Evolutionary conservation across 2,329 filamentous ascomycete genomes (phyloP).

Genomic region (Hymenoscyphus occultus): DNA sequence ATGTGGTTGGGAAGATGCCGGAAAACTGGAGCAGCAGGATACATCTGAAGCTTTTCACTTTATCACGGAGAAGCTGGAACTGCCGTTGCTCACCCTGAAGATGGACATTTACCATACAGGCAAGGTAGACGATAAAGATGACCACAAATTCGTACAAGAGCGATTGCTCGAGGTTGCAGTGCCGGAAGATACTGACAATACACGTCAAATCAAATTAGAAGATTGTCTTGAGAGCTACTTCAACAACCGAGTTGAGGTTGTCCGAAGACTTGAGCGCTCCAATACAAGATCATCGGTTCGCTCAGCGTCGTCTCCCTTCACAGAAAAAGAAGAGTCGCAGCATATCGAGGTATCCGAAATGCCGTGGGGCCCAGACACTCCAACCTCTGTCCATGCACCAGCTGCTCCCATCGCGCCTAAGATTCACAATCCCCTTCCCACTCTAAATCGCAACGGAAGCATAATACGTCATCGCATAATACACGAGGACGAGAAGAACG

Average conservation of each 20-base stretch:
- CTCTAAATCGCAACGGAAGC: slow-evolving; percentile 43
- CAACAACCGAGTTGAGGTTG: slow-evolving; percentile 81
- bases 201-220: slow-evolving; percentile 73
- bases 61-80: slow-evolving; percentile 82
- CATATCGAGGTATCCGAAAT: slow-evolving; percentile 31
- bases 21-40: slow-evolving; percentile 79
- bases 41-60: slow-evolving; percentile 95
- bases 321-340: slow-evolving; percentile 22
- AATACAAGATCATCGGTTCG: slow-evolving; percentile 47
- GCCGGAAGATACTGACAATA: slow-evolving; percentile 65
- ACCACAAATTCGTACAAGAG: slow-evolving; percentile 94
- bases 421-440: slow-evolving; percentile 13
- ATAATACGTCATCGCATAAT: slow-evolving; percentile 58
- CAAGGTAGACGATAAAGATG: slow-evolving; percentile 75
- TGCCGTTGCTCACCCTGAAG: slow-evolving; percentile 85
- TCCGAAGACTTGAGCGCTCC: slow-evolving; percentile 65
- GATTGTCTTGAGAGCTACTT: slow-evolving; percentile 93
- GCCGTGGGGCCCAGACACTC: slow-evolving; percentile 21
- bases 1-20: slow-evolving; percentile 86
- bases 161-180: slow-evolving; percentile 86
- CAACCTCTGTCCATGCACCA: slow-evolving; percentile 28
- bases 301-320: slow-evolving; percentile 18
- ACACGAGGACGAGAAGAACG: slow-evolving; percentile 40
- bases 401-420: slow-evolving; percentile 26
- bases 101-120: slow-evolving; percentile 95